These are phyloP conservation scores for Sphenostylis stenocarpa DNA, from an alignment of 306 rosid genomes.

Conservation along the genomic window DNA sequence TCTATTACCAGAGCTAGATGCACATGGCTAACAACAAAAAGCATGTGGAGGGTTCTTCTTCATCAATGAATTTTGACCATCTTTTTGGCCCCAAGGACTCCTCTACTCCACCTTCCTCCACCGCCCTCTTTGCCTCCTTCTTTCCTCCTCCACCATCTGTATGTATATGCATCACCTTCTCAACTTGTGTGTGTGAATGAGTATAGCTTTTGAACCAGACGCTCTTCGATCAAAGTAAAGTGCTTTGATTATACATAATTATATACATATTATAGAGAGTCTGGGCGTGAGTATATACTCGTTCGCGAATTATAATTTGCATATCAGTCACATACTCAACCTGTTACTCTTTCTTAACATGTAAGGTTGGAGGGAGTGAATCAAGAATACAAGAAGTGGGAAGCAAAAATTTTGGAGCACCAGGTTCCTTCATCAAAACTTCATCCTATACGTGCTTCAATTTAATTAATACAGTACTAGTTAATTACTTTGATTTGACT, in stretches of 20 bases:
- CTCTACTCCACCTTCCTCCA: slow-evolving; percentile 49
- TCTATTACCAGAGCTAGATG: background rate
- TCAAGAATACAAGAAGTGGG: slow-evolving; percentile 36
- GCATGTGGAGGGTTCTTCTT: slow-evolving; percentile 41
- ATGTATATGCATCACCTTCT: slow-evolving; percentile 33
- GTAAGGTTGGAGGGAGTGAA: slow-evolving; percentile 37
- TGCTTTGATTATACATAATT: background rate
- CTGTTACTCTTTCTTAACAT: background rate
- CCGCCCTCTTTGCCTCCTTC: slow-evolving; percentile 60
- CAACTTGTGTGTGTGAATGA: background rate
- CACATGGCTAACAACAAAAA: slow-evolving; percentile 45
- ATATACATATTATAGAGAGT: background rate
- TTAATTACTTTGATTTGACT: background rate
- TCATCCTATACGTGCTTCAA: background rate
- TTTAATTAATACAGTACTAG: background rate
- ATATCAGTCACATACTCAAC: background rate
- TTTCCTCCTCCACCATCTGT: slow-evolving; percentile 68
- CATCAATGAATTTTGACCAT: slow-evolving; percentile 60
- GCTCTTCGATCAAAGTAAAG: background rate
- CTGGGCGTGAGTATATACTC: background rate
- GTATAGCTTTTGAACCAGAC: background rate
- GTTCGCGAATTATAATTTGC: background rate
- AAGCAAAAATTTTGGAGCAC: slow-evolving; percentile 27
- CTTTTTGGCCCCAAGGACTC: slow-evolving; percentile 73
- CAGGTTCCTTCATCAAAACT: slow-evolving; percentile 27